Evolutionary conservation across 345 rosid genomes (phyloP), one percentile per base, ranked within the genome.

Genomic region (Gossypium mustelinum): DNA sequence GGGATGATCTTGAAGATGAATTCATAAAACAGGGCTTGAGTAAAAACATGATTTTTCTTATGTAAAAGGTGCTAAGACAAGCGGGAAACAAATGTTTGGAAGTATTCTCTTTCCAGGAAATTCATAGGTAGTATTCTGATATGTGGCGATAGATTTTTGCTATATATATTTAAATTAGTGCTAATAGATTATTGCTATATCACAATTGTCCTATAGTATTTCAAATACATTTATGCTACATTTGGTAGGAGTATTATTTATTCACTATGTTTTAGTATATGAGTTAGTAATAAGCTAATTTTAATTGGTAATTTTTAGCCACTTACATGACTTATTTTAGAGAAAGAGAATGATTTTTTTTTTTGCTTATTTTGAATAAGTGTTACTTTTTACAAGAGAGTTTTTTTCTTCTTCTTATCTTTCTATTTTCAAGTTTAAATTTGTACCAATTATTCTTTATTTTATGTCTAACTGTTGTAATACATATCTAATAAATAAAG

Each of bases 61-160:
- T 52, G 54, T 81, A 50, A 84, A 77, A 71, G 84, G 68, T 61
- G 63, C 27, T 7, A 71, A 75, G 47, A 72, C 66, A 76, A 85
- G 82, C 74, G 65, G 76, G 43, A 78, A 81, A 83, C 90, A 83
- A 74, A 13, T 89, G 90, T 66, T 91, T 79, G 79, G 13, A 54
- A 45, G 10, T 7, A 50, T 45, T 25, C 61, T 54, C 43, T 10
- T 25, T 12, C 10, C 1, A 3, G 1, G 52, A 48, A 48, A 1
- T 55, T n/a, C n/a, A 17, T 41, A 20, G 69, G 50, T 62, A 11
- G 24, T 29, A 41, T 24, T 34, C 8, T 3, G n/a, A 68, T 48
- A 73, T 50, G 44, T 45, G 7, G 7, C 39, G 54, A 68, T 7
- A 13, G 41, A 43, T 43, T 6, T 3, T 22, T 27, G 66, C 43